Evolutionary conservation across 2,329 filamentous ascomycete genomes (phyloP).

Genomic region (Teratosphaeria zuluensis): DNA sequence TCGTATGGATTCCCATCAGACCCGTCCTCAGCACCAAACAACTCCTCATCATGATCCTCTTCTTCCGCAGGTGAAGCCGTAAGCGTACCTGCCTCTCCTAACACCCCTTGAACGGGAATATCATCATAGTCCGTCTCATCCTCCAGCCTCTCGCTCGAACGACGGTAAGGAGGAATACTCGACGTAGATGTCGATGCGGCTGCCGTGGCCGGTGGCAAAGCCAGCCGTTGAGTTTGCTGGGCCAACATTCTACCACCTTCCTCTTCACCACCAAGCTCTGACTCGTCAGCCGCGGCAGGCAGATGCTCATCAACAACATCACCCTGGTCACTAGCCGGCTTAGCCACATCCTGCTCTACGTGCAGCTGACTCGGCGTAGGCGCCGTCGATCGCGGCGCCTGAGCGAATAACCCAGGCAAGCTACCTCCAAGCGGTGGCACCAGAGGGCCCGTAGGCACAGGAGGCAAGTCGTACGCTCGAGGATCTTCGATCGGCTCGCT

Average conservation of each 20-base stretch:
- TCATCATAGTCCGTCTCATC: neutral
- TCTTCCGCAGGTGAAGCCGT: neutral
- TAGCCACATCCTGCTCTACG: neutral
- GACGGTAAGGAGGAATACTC: neutral
- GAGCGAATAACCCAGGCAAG: neutral
- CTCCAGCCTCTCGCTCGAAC: neutral
- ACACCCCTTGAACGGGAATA: neutral
- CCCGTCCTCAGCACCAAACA: neutral
- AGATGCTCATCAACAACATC: neutral
- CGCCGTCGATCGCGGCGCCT: neutral
- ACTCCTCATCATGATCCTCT: neutral
- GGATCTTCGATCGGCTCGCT: neutral
- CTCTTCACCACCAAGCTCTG: neutral
- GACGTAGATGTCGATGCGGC: neutral
- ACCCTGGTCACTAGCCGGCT: neutral
- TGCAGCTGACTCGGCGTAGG: neutral
- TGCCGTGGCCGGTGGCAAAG: neutral
- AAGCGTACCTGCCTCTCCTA: neutral
- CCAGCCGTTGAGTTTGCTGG: neutral
- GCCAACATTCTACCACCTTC: neutral
- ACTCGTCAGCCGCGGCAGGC: neutral
- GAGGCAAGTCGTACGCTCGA: neutral
- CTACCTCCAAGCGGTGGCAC: neutral
- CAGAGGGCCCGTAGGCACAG: neutral
- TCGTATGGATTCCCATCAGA: neutral